Conservation (phyloP, 1,284 basidiomycete species). For the Microbotryum intermedium region DNA sequence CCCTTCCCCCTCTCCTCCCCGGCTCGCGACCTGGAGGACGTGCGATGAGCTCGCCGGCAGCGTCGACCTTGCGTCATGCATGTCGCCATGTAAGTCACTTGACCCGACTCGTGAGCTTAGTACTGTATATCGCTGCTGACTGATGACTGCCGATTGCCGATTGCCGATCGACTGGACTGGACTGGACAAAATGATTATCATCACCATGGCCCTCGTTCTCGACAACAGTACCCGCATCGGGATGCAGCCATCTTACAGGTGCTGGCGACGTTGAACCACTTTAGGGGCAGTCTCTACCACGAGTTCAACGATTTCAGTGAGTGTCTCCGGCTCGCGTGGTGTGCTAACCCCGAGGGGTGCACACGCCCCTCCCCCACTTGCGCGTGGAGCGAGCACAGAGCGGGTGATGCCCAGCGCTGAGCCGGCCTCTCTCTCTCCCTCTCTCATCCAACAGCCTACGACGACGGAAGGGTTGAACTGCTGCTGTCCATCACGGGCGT, state of each 20-base stretch:
- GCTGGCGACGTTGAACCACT: slow-evolving; percentile 9
- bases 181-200: too few species aligned
- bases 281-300: slow-evolving; percentile 12
- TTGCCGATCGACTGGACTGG: too few species aligned
- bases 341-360: too few species aligned
- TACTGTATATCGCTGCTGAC: too few species aligned
- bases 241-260: slow-evolving; percentile 16
- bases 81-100: too few species aligned
- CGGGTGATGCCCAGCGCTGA: slow-evolving; percentile 36
- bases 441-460: slow-evolving; percentile 45
- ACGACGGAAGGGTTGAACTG: slow-evolving; percentile 85
- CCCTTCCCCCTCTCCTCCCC: too few species aligned
- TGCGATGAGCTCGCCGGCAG: too few species aligned
- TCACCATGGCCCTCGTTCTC: background rate
- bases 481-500: slow-evolving; percentile 85
- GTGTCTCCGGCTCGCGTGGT: background rate
- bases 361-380: background rate
- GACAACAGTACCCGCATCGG: slow-evolving; percentile 17
- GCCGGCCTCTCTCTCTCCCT: too few species aligned
- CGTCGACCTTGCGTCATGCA: too few species aligned
- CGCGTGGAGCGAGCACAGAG: background rate
- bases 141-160: too few species aligned
- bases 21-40: too few species aligned
- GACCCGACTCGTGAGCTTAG: too few species aligned
- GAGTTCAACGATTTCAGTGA: slow-evolving; percentile 24